A percentile compares a stretch with the other conserved stretches of the same genome.
Evolutionary conservation across 2,329 filamentous ascomycete genomes (phyloP).

Genomic region (Alternaria solani): DNA sequence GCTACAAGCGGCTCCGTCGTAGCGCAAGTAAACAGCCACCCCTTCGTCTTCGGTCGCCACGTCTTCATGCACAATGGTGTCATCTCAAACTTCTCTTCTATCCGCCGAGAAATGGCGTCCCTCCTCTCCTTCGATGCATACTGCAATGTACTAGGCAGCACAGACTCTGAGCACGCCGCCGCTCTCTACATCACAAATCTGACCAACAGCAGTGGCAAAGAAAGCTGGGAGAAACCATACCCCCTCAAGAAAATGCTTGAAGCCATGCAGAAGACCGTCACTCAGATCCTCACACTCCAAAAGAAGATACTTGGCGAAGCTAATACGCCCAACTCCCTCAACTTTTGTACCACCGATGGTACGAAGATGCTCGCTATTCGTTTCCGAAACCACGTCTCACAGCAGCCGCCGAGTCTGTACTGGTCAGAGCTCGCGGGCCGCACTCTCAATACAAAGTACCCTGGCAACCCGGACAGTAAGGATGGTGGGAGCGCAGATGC

Average conservation of each 20-base stretch:
- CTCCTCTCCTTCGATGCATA: slow-evolving; percentile 59
- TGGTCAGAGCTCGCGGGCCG: slow-evolving; percentile 60
- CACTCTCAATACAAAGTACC: slow-evolving; percentile 63
- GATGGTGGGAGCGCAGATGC: slow-evolving; percentile 47
- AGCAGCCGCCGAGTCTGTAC: slow-evolving; percentile 63
- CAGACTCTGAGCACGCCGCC: slow-evolving; percentile 63
- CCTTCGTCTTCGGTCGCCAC: slow-evolving; percentile 64
- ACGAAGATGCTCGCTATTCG: slow-evolving; percentile 59
- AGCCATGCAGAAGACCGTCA: slow-evolving; percentile 58
- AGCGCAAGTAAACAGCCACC: slow-evolving; percentile 62
- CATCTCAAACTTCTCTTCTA: slow-evolving; percentile 56
- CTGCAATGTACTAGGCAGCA: slow-evolving; percentile 59
- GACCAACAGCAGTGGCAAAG: slow-evolving; percentile 49
- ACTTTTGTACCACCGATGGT: slow-evolving; percentile 63
- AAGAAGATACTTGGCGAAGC: slow-evolving; percentile 50
- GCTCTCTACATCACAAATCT: slow-evolving; percentile 60
- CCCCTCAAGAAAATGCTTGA: slow-evolving; percentile 52
- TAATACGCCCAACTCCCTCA: slow-evolving; percentile 59
- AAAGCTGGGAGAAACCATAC: slow-evolving; percentile 56
- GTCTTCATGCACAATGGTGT: slow-evolving; percentile 66
- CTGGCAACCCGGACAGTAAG: slow-evolving; percentile 56
- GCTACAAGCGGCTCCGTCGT: slow-evolving; percentile 60
- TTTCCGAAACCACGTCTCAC: slow-evolving; percentile 61
- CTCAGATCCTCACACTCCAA: slow-evolving; percentile 59
- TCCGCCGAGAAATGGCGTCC: slow-evolving; percentile 57